Evolutionary conservation across 441 rosid species (phyloP), one percentile per base, ranked within the genome.

Genomic region (Erysimum cheiri): DNA sequence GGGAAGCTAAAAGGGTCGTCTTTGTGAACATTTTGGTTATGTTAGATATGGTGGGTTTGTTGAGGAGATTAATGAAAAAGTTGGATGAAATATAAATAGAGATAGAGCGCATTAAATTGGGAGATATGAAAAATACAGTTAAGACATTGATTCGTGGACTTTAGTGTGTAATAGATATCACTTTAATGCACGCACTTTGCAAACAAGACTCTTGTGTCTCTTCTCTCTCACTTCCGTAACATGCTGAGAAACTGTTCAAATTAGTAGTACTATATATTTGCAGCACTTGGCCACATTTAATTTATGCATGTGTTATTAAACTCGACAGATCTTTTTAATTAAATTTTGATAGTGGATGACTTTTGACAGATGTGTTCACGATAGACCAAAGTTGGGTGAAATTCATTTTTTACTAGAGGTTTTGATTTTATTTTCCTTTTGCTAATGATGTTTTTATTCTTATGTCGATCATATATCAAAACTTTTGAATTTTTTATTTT

Each of bases 11-110:
- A 73, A 80, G 39, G 80, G 36, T 36, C 9, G 80, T 1, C 28
- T 75, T 35, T 61, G 80, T n/a, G 19, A 72, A 75, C 88, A 87
- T 84, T 19, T 71, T 33, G 6, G 11, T 49, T 14, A 4, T 54
- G 60, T 54, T 54, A 54, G 19, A 8, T 29, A 12, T 52, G 6
- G 55, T 60, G 76, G n/a, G 49, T 64, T 55, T 29, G 43, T n/a
- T 29, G 22, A n/a, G 58, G 17, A 59, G 46, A 31, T 22, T 24
- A 36, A 24, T 24, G 13, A 44, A 28, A 19, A 55, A 44, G 56
- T 50, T 58, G 28, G 73, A 43, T 24, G 36, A 36, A 8, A 71
- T 72, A 52, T 44, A 61, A 35, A 49, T 35, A 49, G 35, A 68
- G 56, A 55, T 10, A n/a, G n/a, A 57, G 55, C 36, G 74, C 74